Evolutionary conservation across 208 protist species (phyloP).

Genomic region (Acanthamoeba royreba): DNA sequence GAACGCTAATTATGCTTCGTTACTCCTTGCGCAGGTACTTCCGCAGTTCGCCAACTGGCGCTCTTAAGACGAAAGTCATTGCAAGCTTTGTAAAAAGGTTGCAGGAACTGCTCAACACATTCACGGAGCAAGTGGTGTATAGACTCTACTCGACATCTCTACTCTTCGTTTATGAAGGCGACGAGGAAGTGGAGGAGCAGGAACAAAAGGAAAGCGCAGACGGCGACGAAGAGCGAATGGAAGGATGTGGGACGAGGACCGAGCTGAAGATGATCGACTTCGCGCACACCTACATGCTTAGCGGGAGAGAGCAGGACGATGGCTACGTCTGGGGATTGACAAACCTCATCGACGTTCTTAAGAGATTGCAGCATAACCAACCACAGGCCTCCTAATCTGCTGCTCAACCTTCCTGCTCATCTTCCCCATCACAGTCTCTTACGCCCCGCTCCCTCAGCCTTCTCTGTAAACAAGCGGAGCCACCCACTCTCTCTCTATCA

Average conservation of each 20-base stretch:
- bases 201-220: background rate
- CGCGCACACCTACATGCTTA: background rate
- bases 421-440: background rate
- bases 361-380: background rate
- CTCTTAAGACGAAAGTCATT: background rate
- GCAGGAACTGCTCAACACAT: background rate
- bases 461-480: background rate
- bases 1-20: background rate
- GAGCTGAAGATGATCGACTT: conserved; percentile 35
- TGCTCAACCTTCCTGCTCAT: background rate
- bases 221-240: background rate
- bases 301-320: background rate
- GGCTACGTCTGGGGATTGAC: background rate
- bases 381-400: background rate
- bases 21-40: background rate
- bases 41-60: background rate
- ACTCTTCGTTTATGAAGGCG: background rate
- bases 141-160: background rate
- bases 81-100: background rate
- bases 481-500: background rate
- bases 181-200: background rate
- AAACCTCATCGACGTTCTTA: background rate
- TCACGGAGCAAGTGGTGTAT: background rate
- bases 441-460: background rate
- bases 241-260: background rate